Evolutionary conservation across 148 eudicot species (phyloP), one percentile per base, ranked within the genome.

Genomic region (Tetragonia tetragonoides): DNA sequence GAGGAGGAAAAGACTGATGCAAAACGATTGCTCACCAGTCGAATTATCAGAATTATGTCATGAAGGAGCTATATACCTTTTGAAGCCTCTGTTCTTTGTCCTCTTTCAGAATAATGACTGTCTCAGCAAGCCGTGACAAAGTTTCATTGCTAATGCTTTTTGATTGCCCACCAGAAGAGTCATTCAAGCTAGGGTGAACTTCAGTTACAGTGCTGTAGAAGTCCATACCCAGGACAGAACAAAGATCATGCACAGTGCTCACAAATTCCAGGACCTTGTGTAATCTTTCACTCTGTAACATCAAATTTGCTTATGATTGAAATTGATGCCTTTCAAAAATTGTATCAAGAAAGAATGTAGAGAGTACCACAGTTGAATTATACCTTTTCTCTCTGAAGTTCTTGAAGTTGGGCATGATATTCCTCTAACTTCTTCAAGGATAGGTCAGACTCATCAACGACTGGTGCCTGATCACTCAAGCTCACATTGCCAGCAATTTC

Each of bases 111-210:
- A 86, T 87, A 83, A 89, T 72, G 68, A 96, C 99, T 38, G 99
- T 93, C 88, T 93, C 90, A 40, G 92, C 97, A 74, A 96, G 87
- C 83, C 85, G 89, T 60, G 97, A 83, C 41, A 96, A 86, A 34
- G 99, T 96, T 10, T 91, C 98, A 78, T 93, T 89, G 89, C 99
- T 96, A 44, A 96, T 96, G 86, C 98, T 96, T 88, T 89, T 93
- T 66, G 95, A 91, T 78, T 93, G 91, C 78, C 84, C 90, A 47
- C 93, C 96, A 68, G 80, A 82, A 10, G 95, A 88, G 75, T 93
- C 99, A 83, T 93, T 89, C 86, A 96, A 84, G 87, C 97, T 96
- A 2, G 98, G 95, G 82, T 96, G 99, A 83, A 96, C 99, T 87
- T 96, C 99, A 23, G 90, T 93, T 69, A 93, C 91, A 16, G 99